Percentiles rank a stretch among this genome's conserved stretches.
These are phyloP conservation scores for Primulina tabacum DNA, from an alignment of 257 asterid genomes.

Conservation along the genomic window DNA sequence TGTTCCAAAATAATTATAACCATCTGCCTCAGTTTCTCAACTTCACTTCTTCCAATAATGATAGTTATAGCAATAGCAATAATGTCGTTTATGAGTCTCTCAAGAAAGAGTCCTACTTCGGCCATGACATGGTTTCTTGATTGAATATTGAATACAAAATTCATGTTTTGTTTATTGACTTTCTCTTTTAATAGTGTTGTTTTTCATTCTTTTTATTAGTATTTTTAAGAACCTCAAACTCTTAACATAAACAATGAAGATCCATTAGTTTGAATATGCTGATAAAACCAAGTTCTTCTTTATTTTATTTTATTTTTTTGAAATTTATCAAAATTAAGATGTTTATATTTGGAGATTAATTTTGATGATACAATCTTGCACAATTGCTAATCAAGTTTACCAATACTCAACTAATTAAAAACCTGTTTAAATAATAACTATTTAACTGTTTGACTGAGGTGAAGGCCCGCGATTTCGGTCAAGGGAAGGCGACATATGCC, in stretches of 20 bases:
- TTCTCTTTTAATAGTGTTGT: neutral
- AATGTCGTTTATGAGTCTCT: slow-evolving; percentile 39
- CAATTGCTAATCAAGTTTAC: neutral
- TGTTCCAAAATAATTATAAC: slow-evolving; percentile 26
- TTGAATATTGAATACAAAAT: neutral
- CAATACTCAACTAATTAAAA: neutral
- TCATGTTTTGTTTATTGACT: neutral
- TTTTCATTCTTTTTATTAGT: neutral
- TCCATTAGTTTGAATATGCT: neutral
- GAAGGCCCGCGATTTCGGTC: neutral
- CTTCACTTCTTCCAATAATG: slow-evolving; percentile 16
- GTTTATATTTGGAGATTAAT: no score
- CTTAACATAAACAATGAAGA: no score
- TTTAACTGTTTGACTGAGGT: neutral
- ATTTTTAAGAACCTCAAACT: no score
- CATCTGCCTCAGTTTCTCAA: slow-evolving; percentile 29
- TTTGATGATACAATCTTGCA: neutral
- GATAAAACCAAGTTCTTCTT: no score
- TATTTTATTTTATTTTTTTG: no score
- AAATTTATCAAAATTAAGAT: no score
- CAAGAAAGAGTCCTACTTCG: slow-evolving; percentile 41
- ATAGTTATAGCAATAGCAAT: neutral
- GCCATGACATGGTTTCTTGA: slow-evolving; percentile 53
- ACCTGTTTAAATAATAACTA: no score
- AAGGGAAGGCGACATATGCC: neutral